Base-by-base conservation (phyloP, 2,329 filamentous ascomycete genomes). In the Chrysoporthe deuterocubensis region DNA sequence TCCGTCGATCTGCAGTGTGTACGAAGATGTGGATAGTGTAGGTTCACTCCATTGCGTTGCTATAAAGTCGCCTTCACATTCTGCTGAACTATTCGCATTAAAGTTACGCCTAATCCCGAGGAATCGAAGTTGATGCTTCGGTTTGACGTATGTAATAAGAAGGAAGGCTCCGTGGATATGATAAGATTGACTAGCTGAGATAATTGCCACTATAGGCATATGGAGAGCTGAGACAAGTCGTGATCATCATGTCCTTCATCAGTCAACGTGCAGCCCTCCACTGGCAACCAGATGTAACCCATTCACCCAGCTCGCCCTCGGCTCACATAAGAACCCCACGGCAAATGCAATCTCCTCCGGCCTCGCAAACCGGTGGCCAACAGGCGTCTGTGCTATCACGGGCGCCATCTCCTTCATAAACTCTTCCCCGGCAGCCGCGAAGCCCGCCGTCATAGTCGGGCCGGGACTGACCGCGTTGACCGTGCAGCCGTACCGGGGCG, bases 261-360 rank as follows among this genome's bases (percentile, higher is more conserved):
- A 74, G 37, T 74, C 70, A 44, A 73, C 67, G 34, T 65, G 66
- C 62, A 73, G 46, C 5, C 72, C 71, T n/a, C 76, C 76, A n/a
- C 73, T 75, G 40, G 74, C 75, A 67, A 73, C 70, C 43, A 78
- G 50, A 54, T 76, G 73, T 54, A 71, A 67, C 4, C 83, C 83
- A 71, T 84, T 85, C 6, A 85, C 76, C 82, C 83, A 85, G 16
- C 80, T 76, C 0, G 81, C 78, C 57, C 78, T 73, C 58, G 80
- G 79, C 70, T 82, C 79, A 54, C 79, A 81, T 37, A 85, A 67
- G 67, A 83, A 81, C 0, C 74, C 80, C 1, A 85, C 83, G 8
- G 79, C 80, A 69, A 74, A 83, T 0, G 83, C 83, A 69, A 85
- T 78, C 71, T 85, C 83, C 32, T 80, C 77, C 3, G 80, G 76